Conservation (phyloP, 75 land plant genomes). For the Larix kaempferi region DNA sequence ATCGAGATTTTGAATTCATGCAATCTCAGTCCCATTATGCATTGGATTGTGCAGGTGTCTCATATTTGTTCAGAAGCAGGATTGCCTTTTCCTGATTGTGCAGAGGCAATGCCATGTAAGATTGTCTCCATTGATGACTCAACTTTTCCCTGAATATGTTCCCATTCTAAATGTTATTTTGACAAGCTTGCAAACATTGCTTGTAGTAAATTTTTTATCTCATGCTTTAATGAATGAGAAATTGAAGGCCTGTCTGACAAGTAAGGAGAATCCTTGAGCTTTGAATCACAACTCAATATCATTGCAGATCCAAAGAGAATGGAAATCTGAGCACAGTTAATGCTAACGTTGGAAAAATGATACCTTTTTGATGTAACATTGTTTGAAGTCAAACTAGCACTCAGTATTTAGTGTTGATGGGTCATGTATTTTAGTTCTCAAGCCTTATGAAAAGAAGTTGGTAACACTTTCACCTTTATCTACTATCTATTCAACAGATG, state of each 20-base stretch:
- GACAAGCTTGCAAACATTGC: neutral
- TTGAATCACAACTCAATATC: neutral
- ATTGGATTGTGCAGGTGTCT: conserved; percentile 49
- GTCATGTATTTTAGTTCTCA: neutral
- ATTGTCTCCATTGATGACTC: neutral
- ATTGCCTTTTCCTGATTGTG: conserved; percentile 53
- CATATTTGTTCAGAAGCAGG: conserved; percentile 66
- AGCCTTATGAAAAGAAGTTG: neutral
- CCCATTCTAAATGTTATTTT: neutral
- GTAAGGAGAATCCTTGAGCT: neutral
- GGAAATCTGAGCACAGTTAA: neutral
- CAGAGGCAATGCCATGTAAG: conserved; percentile 54
- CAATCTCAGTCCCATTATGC: neutral
- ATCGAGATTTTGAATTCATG: neutral
- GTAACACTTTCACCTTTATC: conserved; percentile 3
- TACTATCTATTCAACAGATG: neutral
- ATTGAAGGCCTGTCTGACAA: neutral
- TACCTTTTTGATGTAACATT: neutral
- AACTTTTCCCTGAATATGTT: neutral
- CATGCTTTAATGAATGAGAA: neutral
- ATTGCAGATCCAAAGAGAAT: neutral
- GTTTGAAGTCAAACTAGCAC: neutral
- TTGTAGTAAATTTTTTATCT: conserved; percentile 4
- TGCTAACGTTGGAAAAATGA: no score
- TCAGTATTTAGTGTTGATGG: neutral